phyloP scores from a whole-genome alignment of 2,329 filamentous ascomycete genomes.

The Diaporthe sp. region DNA sequence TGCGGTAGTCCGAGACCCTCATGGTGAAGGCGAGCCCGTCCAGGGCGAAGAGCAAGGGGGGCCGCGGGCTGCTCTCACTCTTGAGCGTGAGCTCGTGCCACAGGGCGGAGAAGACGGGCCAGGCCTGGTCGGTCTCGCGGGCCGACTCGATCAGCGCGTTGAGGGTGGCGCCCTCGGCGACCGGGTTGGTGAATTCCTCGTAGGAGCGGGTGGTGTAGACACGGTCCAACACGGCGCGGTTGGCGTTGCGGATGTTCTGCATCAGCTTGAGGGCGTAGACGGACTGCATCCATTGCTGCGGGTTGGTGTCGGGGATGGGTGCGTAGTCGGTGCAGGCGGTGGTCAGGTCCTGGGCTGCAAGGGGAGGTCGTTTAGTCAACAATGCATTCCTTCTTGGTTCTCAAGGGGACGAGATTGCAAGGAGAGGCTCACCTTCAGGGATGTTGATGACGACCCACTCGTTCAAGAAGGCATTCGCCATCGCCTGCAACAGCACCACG shows the following conservation, averaged over 20 bases:
- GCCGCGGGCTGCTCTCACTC: constrained; percentile 58
- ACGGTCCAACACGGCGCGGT: constrained; percentile 72
- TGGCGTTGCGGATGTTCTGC: constrained; percentile 79
- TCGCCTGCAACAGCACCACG: constrained; percentile 84
- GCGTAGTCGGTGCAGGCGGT: constrained; percentile 86
- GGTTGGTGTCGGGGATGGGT: constrained; percentile 71
- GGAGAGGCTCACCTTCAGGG: constrained; percentile 81
- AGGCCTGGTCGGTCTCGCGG: constrained; percentile 82
- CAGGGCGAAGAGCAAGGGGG: constrained; percentile 78
- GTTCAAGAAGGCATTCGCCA: constrained; percentile 84
- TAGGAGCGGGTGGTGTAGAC: constrained; percentile 61
- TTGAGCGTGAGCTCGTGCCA: constrained; percentile 79
- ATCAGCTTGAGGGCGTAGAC: constrained; percentile 83
- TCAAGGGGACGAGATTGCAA: neutral
- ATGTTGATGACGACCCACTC: constrained; percentile 91
- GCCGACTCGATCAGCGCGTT: constrained; percentile 78
- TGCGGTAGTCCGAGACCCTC: constrained; percentile 81
- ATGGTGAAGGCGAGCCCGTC: constrained; percentile 89
- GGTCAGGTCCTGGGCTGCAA: constrained; percentile 81
- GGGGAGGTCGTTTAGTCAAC: constrained; percentile 11
- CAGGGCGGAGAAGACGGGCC: constrained; percentile 84
- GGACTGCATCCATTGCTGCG: constrained; percentile 81
- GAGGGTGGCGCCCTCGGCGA: constrained; percentile 75
- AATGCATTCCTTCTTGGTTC: neutral
- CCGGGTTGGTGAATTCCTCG: constrained; percentile 57